Conservation (phyloP, 371 early-diverging fungal genomes). For the Mortierella sp. region DNA sequence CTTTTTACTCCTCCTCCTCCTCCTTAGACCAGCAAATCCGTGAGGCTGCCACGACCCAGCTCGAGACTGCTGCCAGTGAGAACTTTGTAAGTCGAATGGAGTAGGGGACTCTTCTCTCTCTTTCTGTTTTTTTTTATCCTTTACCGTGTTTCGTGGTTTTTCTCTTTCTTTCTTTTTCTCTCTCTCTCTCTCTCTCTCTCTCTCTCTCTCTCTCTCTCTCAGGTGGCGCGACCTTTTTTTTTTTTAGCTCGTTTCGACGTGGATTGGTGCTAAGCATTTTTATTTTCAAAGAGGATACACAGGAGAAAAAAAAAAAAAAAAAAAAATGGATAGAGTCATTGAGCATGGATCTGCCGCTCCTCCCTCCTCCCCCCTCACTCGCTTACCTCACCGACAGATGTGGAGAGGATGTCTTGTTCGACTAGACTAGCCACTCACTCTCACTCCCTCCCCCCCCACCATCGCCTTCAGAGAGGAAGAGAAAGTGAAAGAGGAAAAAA, state of each 20-base stretch:
- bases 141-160: conserved; percentile 1
- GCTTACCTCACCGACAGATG: no score
- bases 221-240: conserved; percentile 2
- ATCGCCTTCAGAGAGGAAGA: no score
- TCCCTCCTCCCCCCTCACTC: no score
- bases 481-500: no score
- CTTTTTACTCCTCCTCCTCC: neutral
- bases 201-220: neutral
- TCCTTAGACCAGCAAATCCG: conserved; percentile 66
- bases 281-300: neutral
- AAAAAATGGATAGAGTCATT: no score
- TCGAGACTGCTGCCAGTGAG: conserved; percentile 78
- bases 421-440: no score
- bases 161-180: conserved; percentile 5
- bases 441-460: no score
- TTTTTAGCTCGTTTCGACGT: conserved; percentile 2
- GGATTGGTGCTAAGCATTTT: neutral
- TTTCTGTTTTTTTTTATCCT: conserved; percentile 1
- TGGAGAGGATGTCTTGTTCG: no score
- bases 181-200: conserved; percentile 3
- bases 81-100: conserved; percentile 90
- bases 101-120: neutral
- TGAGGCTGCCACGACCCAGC: conserved; percentile 81
- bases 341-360: no score
- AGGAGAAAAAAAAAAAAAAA: neutral